Percentiles rank a stretch among this genome's conserved stretches.
These are phyloP conservation scores for Yamadazyma phyllophila DNA, from an alignment of 805 yeast species.

Conservation along the genomic window DNA sequence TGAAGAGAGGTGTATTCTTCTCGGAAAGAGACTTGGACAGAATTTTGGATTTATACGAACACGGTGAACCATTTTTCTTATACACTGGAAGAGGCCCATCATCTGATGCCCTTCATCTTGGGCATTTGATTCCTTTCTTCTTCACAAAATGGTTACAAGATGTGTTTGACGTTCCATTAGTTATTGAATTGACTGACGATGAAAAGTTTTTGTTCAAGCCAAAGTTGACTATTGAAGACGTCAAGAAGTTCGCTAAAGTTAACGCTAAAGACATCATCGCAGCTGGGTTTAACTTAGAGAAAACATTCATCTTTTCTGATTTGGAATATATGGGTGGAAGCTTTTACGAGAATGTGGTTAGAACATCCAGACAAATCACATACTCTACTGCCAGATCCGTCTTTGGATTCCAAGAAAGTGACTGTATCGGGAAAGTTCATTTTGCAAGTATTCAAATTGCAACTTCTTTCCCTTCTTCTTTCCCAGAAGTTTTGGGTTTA, in stretches of 20 bases:
- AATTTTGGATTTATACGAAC: conserved; percentile 86
- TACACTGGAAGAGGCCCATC: conserved; percentile 99
- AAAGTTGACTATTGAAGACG: conserved; percentile 84
- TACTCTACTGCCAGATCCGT: conserved; percentile 97
- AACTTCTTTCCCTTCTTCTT: conserved; percentile 92
- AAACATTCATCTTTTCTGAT: conserved; percentile 94
- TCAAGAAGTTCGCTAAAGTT: conserved; percentile 71
- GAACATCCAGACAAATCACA: conserved; percentile 91
- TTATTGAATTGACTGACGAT: conserved; percentile 93
- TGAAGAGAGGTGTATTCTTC: conserved; percentile 89
- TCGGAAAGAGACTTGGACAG: conserved; percentile 79
- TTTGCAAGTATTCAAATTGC: conserved; percentile 96
- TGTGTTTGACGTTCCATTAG: conserved; percentile 93
- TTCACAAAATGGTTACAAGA: conserved; percentile 98
- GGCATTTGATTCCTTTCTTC: conserved; percentile 92
- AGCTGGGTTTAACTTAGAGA: conserved; percentile 90
- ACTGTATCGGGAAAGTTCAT: conserved; percentile 90
- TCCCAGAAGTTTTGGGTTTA: conserved; percentile 86
- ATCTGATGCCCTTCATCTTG: conserved; percentile 90
- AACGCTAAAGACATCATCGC: conserved; percentile 93
- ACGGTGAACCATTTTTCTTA: conserved; percentile 90
- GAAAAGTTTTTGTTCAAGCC: conserved; percentile 95
- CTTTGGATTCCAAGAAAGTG: conserved; percentile 93
- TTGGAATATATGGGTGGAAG: conserved; percentile 89
- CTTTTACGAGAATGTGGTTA: conserved; percentile 90